Evolutionary conservation across 768 basidiomycete species (phyloP).

Genomic region (Vararia minispora): DNA sequence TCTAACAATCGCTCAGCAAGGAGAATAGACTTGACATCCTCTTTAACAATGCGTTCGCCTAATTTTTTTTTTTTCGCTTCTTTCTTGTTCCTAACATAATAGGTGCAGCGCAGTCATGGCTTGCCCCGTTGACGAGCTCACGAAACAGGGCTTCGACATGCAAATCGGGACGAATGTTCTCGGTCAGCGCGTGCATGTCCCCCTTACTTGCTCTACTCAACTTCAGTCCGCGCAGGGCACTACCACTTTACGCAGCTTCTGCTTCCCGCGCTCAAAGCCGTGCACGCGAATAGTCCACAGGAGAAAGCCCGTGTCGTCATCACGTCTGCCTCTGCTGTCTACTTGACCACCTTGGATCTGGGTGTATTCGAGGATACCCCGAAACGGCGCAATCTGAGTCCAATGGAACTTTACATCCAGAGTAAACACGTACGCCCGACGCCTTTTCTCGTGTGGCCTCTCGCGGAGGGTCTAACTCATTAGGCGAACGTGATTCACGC

Average conservation of each 20-base stretch:
- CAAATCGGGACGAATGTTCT: constrained; percentile 48
- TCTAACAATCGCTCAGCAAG: constrained; percentile 20
- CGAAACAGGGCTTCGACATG: constrained; percentile 40
- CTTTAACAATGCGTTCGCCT: constrained; percentile 38
- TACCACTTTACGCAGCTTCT: constrained; percentile 15
- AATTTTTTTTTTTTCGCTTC: not conserved
- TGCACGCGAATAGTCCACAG: constrained; percentile 4
- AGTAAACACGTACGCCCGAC: constrained; percentile 7
- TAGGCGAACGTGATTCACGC: constrained; percentile 18
- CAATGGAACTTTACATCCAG: constrained; percentile 2
- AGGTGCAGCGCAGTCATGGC: constrained; percentile 37
- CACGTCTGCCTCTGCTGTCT: constrained; percentile 5
- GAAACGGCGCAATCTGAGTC: not conserved
- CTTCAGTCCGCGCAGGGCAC: too few species aligned
- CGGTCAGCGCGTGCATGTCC: constrained; percentile 27
- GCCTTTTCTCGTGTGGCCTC: not conserved
- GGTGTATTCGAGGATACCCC: constrained; percentile 1
- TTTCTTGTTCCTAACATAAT: not conserved
- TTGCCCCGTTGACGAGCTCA: constrained; percentile 27
- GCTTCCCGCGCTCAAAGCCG: constrained; percentile 16
- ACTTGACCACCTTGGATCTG: not conserved
- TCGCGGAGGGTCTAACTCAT: not conserved
- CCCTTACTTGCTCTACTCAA: too few species aligned
- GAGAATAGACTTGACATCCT: constrained; percentile 36
- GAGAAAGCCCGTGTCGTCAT: constrained; percentile 18